Percentiles rank a stretch among this genome's conserved stretches.
These are phyloP conservation scores for Aureobasidium leucospermi DNA, from an alignment of 2,329 filamentous ascomycete genomes.

Conservation along the genomic window DNA sequence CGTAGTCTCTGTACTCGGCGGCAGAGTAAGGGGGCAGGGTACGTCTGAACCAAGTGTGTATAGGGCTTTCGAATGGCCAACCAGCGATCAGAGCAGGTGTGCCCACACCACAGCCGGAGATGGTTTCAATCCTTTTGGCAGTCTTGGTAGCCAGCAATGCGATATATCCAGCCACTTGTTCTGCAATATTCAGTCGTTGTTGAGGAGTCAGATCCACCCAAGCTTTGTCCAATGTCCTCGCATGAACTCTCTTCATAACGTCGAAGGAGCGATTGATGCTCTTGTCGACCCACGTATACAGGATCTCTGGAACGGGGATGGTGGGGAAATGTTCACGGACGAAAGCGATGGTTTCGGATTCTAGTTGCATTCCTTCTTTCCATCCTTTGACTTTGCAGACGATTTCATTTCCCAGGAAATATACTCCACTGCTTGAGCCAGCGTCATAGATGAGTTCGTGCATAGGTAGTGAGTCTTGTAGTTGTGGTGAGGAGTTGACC, in stretches of 20 bases:
- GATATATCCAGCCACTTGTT: neutral
- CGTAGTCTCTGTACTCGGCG: neutral
- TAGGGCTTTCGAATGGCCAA: neutral
- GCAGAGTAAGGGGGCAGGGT: neutral
- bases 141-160: neutral
- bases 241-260: neutral
- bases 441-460: neutral
- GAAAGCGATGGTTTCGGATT: neutral
- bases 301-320: neutral
- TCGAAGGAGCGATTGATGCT: neutral
- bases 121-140: neutral
- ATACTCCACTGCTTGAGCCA: neutral
- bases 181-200: neutral
- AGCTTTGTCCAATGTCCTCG: neutral
- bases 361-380: neutral
- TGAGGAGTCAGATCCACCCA: neutral
- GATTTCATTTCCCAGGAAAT: neutral
- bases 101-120: neutral
- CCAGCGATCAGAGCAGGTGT: neutral
- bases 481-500: too few species aligned
- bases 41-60: neutral
- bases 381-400: neutral
- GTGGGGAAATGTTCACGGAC: neutral
- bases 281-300: neutral
- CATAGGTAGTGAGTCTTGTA: too few species aligned